Evolutionary conservation across 163 green algal species (phyloP), one percentile per base, ranked within the genome.

Genomic region (Coccomyxa subellipsoidea): DNA sequence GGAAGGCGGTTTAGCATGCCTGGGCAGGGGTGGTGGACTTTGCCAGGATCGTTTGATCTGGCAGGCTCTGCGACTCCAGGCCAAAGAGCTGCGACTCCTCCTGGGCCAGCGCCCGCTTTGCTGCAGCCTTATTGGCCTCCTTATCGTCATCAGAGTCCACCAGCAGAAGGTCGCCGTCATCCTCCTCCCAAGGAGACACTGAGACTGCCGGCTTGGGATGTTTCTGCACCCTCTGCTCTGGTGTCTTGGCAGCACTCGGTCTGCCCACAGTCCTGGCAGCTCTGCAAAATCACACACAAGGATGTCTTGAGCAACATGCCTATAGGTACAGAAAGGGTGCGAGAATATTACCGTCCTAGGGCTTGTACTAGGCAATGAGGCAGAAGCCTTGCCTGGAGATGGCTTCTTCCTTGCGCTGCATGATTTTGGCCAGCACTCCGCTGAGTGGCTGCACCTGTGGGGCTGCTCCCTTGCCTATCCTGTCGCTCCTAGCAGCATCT

Each of bases 71-170:
- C 10, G 70, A 47, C 32, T 77, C 70, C 70, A 77, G 66, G 8
- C 70, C 70, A 34, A 40, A 38, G n/a, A 40, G 32, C 47, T 59
- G 47, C 6, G 70, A 38, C 2, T 40, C 70, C 0, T 77, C 32
- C 70, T 77, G 70, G n/a, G 66, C 66, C 32, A 47, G 70, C 8
- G 70, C 70, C 0, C 31, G 66, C 3, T 73, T 34, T 73, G 29
- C 29, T 1, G 29, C n/a, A 34, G n/a, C 66, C n/a, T 73, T 34
- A 27, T 73, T 18, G 66, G 29, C 66, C 66, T 73, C 29, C 27
- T 8, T 73, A 10, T 77, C 70, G 10, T 77, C 70, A 40, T 77
- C 70, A 38, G 70, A 77, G 32, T 47, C 70, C 70, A 77, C 70
- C 70, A 77, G 32, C 70, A 77, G n/a, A 7, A 47, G 18, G 70